Evolutionary conservation across 306 rosid species (phyloP), one percentile per base, ranked within the genome.

Genomic region (Carpinus viminea): DNA sequence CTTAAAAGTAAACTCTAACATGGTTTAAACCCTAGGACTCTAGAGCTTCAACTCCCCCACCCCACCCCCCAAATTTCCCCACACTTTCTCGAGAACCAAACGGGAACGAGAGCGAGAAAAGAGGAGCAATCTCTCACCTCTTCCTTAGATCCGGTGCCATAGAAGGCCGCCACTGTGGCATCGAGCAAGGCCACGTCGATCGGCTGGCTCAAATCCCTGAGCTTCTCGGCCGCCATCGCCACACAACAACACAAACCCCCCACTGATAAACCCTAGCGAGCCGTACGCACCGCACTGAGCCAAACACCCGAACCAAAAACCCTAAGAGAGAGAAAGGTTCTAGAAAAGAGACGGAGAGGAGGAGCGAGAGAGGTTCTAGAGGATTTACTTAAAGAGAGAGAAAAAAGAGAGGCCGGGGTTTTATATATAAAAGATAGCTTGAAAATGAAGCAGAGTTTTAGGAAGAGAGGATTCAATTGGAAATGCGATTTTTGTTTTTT

Each of bases 121-220:
- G 53, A 76, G 61, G 38, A 13, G 46, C 36, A 72, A 73, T 26
- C 57, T 18, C 81, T 79, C 56, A 90, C 99, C 97, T 96, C 97
- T 81, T 88, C 93, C 83, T 93, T 96, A 93, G 99, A 96, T 96
- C 98, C 99, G 78, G 99, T 96, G 84, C 99, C 99, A 76, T 96
- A 96, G 87, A 96, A 96, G 84, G 99, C 99, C 12, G 96, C 85
- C 36, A 96, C 99, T 77, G 99, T 96, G 68, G 99, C 98, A 76
- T 96, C 99, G 66, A 96, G 99, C 65, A 91, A 68, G 1, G 86
- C 79, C 12, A 96, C 99, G 62, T 96, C 98, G 74, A 96, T 91
- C 65, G 98, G 99, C 54, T 91, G 94, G 72, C 90, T 85, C 91
- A 96, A 93, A 88, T 96, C 98, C 74, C 98, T 75, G 20, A 96